Base-by-base conservation (phyloP, 495 filamentous ascomycete species). In the Penicillium soppii region DNA sequence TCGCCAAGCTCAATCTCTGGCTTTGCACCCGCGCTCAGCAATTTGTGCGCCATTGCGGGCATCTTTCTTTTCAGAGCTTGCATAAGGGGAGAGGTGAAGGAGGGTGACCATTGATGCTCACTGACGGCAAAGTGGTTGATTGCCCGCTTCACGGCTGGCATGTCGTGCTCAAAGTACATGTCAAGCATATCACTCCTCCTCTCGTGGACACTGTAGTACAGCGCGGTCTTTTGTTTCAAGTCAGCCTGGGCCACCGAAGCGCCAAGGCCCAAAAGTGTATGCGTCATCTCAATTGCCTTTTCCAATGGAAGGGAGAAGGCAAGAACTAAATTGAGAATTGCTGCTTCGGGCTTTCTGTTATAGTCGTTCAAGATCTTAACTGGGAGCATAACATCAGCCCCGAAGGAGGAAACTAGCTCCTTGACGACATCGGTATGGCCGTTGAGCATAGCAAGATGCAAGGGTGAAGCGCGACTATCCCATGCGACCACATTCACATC, bases 181-280 rank as follows among this genome's bases (percentile, higher is more conserved):
- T 84, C 73, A 4, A 90, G 56, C n/a, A 88, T 51, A 4, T 82
- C 75, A 3, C 58, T 49, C 21, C 72, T 69, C 9, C 73, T 64
- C 9, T 69, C 54, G 0, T 63, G 61, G 7, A 75, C 71, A 29
- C 73, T 65, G 56, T 74, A 89, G 46, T 90, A 79, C 42, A 92
- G 71, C 0, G 81, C 77, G 0, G 86, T 89, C 9, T 67, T 59
- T 1, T 80, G 73, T 26, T 75, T 65, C 20, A 75, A 56, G 53
- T 91, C 88, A 0, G 82, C 88, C 58, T 92, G 90, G 1, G 85
- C 82, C 32, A 81, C 82, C 1, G 85, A 87, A 7, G 87, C 87
- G 3, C 88, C 88, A 2, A 90, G 70, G 20, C 80, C 73, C n/a
- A 92, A 59, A 23, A 95, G 74, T 0, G 77, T 77, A 50, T 72